Evolutionary conservation across 2,329 filamentous ascomycete genomes (phyloP), one percentile per base, ranked within the genome.

Genomic region (Trichoderma hamatum): DNA sequence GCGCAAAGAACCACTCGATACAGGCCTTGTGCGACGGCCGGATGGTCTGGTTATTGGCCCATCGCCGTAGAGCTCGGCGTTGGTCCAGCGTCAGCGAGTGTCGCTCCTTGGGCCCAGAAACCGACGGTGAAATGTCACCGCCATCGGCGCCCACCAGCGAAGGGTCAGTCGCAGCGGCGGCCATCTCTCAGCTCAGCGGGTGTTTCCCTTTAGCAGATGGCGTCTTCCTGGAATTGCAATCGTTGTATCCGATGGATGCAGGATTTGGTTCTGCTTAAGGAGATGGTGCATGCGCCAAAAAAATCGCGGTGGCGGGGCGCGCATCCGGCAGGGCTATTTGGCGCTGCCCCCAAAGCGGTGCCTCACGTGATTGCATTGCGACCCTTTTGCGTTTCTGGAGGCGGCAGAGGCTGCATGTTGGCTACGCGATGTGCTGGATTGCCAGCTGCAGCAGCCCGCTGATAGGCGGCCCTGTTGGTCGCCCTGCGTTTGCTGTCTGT

Each of bases 1-100:
- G 82, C 67, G 76, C 76, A 72, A 81, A 84, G 79, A 89, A 89
- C 87, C 87, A 89, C 74, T 89, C 86, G 74, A 89, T 89, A 80
- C 87, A 89, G 39, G 85, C 83, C 77, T 87, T 87, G 77, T 89
- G 87, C 30, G 84, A 86, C 7, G 87, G 87, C 2, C 87, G 84
- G 30, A 84, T 82, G 16, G 83, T 78, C 74, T 89, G 87, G 51
- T 80, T 80, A 73, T 86, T 86, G 28, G 86, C 87, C 87, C 87
- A 89, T 71, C 85, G 82, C 28, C 87, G 85, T 63, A 89, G 81
- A 30, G 86, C 85, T 71, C 87, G 86, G 39, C 87, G 86, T 76
- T 89, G 87, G 74, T 89, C 86, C 69, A 89, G 85, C 26, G 87
- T 88, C 65, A 89, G 78, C 1, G 86, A 88, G 72, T 88, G 85